A percentile compares a stretch with the other conserved stretches of the same genome.
phyloP scores from a whole-genome alignment of 1,139 yeast species.

The Debaryomyces subglobosus region DNA sequence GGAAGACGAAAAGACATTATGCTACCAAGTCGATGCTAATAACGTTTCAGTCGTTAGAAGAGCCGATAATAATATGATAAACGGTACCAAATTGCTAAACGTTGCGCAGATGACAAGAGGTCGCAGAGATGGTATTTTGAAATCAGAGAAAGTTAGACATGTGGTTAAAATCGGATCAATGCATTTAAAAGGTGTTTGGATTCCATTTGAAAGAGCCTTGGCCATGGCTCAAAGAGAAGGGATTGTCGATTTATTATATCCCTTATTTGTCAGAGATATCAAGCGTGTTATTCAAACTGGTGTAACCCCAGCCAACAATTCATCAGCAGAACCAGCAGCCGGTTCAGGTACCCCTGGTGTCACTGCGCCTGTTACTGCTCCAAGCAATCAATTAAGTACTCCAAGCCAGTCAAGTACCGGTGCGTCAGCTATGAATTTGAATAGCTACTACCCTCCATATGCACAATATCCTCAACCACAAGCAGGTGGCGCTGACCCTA shows the following conservation, averaged over 20 bases:
- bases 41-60: slow-evolving; percentile 90
- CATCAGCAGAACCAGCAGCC: slow-evolving; percentile 8
- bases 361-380: slow-evolving; percentile 16
- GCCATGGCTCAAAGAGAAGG: slow-evolving; percentile 91
- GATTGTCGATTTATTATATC: slow-evolving; percentile 82
- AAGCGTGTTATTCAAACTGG: slow-evolving; percentile 66
- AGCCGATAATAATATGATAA: slow-evolving; percentile 91
- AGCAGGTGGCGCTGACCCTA: slow-evolving; percentile 10
- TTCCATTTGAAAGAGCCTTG: slow-evolving; percentile 90
- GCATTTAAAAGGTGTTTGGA: slow-evolving; percentile 98
- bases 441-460: slow-evolving; percentile 28
- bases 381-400: slow-evolving; percentile 2
- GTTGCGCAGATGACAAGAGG: slow-evolving; percentile 63
- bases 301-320: slow-evolving; percentile 38
- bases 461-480: slow-evolving; percentile 18
- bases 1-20: slow-evolving; percentile 94
- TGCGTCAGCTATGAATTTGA: slow-evolving; percentile 16
- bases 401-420: slow-evolving; percentile 14
- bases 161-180: slow-evolving; percentile 96
- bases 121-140: slow-evolving; percentile 61
- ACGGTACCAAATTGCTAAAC: slow-evolving; percentile 79
- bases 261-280: slow-evolving; percentile 85
- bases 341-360: slow-evolving; percentile 18
- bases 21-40: slow-evolving; percentile 94
- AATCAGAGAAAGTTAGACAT: slow-evolving; percentile 84